phyloP scores from a whole-genome alignment of 176 grass and related monocot genomes.

The Microstegium vimineum region DNA sequence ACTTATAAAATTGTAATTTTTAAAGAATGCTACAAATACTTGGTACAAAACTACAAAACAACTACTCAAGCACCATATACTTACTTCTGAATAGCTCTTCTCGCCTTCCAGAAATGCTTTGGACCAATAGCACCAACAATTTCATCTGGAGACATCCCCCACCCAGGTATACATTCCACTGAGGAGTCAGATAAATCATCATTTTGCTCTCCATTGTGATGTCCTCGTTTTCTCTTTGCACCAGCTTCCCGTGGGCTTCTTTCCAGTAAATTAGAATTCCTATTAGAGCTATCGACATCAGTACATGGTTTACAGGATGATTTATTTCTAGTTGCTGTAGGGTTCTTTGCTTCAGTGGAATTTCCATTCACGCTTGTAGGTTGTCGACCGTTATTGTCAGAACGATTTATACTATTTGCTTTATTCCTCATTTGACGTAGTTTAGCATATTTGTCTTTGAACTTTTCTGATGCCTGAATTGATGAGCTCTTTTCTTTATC shows the following conservation, averaged over 20 bases:
- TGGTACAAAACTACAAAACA: neutral
- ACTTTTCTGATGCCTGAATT: slow-evolving; percentile 11
- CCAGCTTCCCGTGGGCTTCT: neutral
- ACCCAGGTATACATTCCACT: slow-evolving; percentile 19
- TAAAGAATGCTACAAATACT: neutral
- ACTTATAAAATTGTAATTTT: neutral
- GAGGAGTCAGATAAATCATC: slow-evolving; percentile 26
- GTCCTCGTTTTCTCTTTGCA: slow-evolving; percentile 20
- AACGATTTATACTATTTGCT: neutral
- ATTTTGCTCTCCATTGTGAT: slow-evolving; percentile 12
- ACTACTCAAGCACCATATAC: neutral
- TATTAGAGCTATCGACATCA: neutral
- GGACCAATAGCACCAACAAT: slow-evolving; percentile 50
- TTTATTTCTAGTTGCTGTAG: slow-evolving; percentile 5
- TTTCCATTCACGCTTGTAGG: neutral
- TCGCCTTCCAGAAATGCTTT: slow-evolving; percentile 63
- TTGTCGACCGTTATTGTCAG: neutral
- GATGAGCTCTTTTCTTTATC: neutral
- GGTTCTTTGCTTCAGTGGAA: neutral
- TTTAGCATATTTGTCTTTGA: slow-evolving; percentile 4
- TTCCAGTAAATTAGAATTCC: slow-evolving; percentile 6
- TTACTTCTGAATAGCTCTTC: slow-evolving; percentile 63
- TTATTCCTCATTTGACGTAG: neutral
- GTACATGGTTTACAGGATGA: slow-evolving; percentile 8
- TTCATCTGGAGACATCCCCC: slow-evolving; percentile 50